These are phyloP conservation scores for Plasmodium malariae DNA, from an alignment of 169 alveolate genomes.

Conservation along the genomic window DNA sequence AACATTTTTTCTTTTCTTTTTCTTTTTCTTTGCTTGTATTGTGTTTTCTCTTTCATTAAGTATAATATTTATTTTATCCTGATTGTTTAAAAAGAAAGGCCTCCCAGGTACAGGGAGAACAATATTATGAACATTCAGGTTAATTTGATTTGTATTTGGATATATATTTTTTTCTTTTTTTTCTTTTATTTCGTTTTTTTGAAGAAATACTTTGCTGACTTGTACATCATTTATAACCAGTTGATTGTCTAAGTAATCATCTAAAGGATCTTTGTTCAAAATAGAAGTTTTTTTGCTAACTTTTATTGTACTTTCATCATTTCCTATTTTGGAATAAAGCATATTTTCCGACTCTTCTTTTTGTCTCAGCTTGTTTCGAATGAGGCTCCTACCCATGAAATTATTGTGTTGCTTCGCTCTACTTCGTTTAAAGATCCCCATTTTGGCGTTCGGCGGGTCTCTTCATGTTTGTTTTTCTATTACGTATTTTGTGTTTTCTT, in stretches of 20 bases:
- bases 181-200: slow-evolving; percentile 79
- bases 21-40: not conserved
- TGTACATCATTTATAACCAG: slow-evolving; percentile 77
- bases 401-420: slow-evolving; percentile 24
- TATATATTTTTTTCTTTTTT: slow-evolving; percentile 35
- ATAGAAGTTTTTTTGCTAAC: slow-evolving; percentile 28
- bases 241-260: slow-evolving; percentile 77
- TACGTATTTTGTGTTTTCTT: too few species aligned
- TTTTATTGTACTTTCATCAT: slow-evolving; percentile 2
- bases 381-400: slow-evolving; percentile 64
- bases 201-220: slow-evolving; percentile 75
- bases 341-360: slow-evolving; percentile 53
- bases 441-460: too few species aligned
- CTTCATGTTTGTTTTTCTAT: too few species aligned
- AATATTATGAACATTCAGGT: slow-evolving; percentile 76
- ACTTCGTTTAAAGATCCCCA: slow-evolving; percentile 22
- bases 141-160: slow-evolving; percentile 26
- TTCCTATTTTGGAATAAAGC: slow-evolving; percentile 54
- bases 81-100: slow-evolving; percentile 75
- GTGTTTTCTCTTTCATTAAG: slow-evolving; percentile 11
- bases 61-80: slow-evolving; percentile 60
- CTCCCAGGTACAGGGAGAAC: slow-evolving; percentile 83
- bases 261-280: slow-evolving; percentile 32
- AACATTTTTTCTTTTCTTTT: slow-evolving; percentile 13
- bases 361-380: slow-evolving; percentile 41